Percentiles rank a stretch among this genome's conserved stretches.
Evolutionary conservation across 2,329 filamentous ascomycete species (phyloP).

Genomic region (Nothophoma quercina): DNA sequence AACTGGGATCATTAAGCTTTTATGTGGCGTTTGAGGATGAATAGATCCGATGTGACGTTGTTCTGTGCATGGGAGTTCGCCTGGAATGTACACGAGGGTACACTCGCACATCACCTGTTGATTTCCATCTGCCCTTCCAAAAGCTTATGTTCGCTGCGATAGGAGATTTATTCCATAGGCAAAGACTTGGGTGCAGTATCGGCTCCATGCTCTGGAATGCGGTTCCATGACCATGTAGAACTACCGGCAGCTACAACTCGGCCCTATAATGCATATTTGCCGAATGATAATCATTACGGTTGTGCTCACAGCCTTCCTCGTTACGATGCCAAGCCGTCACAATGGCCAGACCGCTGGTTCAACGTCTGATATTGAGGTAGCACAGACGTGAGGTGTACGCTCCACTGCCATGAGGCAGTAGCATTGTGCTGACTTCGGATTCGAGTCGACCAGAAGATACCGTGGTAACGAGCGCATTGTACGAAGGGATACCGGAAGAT

Average conservation of each 20-base stretch:
- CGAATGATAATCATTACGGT: neutral
- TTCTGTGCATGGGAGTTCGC: neutral
- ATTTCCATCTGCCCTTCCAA: too few relatives aligned
- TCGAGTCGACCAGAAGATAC: too few relatives aligned
- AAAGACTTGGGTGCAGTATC: too few relatives aligned
- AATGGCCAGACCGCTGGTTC: neutral
- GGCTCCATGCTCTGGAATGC: constrained; percentile 2
- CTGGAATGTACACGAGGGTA: neutral
- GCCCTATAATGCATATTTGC: too few relatives aligned
- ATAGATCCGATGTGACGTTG: neutral
- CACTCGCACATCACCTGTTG: too few relatives aligned
- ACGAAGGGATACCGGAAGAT: too few relatives aligned
- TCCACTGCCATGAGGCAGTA: too few relatives aligned
- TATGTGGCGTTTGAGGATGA: neutral
- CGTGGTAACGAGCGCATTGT: too few relatives aligned
- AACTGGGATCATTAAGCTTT: neutral
- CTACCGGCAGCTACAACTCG: neutral
- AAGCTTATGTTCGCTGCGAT: too few relatives aligned
- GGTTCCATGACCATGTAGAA: neutral
- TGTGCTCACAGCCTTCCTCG: neutral
- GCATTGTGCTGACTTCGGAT: too few relatives aligned
- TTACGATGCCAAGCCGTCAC: neutral
- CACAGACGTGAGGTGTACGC: too few relatives aligned
- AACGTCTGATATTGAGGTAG: neutral
- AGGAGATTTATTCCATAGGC: too few relatives aligned